Evolutionary conservation across 139 green algal species (phyloP), one percentile per base, ranked within the genome.

Genomic region (Chlorella vulgaris): DNA sequence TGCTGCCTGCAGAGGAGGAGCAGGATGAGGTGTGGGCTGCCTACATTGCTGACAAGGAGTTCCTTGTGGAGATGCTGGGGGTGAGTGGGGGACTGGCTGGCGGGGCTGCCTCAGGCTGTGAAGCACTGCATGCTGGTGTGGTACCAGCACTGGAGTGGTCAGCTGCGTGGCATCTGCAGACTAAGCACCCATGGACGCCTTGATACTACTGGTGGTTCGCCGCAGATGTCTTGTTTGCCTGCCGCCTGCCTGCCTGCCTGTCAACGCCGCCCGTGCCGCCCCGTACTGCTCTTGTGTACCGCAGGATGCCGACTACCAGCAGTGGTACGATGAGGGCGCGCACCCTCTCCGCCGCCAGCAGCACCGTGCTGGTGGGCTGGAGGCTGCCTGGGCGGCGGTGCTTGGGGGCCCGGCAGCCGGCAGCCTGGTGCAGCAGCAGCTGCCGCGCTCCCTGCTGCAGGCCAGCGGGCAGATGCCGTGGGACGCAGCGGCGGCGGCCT

Each of bases 1-100:
- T 58, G 21, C 50, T 87, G 68, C 42, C 5, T 65, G 69, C 55
- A 43, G 78, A 84, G 21, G 69, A 68, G 73, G 65, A 75, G 58
- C 66, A 74, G 36, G 84, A 85, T 31, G 80, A 67, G 36, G 33
- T 85, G 53, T 88, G 84, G 84, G 61, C 43, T 39, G 84, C 84
- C 0, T 88, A 88, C 51, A 88, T 88, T 36, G 79, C 69, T 0
- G 84, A 88, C 71, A 88, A 88, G 61, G 84, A 88, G 51, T 74
- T 74, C 24, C n/a, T 88, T 35, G 43, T 76, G 1, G 84, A 88
- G 58, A 73, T 88, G 79, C 73, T 88, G 69, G 84, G 79, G 69
- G 84, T 84, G 60, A 47, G 78, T 53, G 38, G 3, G n/a, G 55
- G 18, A n/a, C 18, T 28, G 22, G 18, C 55, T 65, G 15, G 55